These are phyloP conservation scores for Podospora conica DNA, from an alignment of 495 filamentous ascomycete species.

Conservation along the genomic window DNA sequence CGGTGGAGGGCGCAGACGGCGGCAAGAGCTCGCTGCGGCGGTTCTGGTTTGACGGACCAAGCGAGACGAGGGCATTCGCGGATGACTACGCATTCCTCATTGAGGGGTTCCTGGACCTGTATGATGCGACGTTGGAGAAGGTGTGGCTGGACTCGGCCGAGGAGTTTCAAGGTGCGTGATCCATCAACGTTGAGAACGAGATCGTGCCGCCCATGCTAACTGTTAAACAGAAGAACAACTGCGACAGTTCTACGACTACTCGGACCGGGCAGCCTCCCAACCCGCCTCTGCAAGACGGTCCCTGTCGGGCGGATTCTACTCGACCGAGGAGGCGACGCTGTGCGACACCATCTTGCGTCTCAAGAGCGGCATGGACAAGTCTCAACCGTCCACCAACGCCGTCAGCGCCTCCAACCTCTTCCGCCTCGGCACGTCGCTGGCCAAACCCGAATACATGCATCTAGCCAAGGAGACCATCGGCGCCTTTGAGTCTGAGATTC, in stretches of 20 bases:
- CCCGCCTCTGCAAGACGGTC: constrained; percentile 33
- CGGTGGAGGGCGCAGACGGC: constrained; percentile 46
- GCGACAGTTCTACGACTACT: constrained; percentile 57
- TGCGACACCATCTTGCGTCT: constrained; percentile 76
- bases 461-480: constrained; percentile 67
- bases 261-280: constrained; percentile 17
- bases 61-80: constrained; percentile 72
- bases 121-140: constrained; percentile 80
- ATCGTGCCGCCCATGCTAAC: neutral
- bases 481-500: constrained; percentile 82
- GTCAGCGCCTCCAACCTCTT: constrained; percentile 77
- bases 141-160: constrained; percentile 77
- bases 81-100: constrained; percentile 95
- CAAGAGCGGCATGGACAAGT: constrained; percentile 89
- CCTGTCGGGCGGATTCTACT: constrained; percentile 72
- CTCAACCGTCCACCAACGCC: constrained; percentile 83
- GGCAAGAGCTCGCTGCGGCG: constrained; percentile 55
- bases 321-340: constrained; percentile 57
- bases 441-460: constrained; percentile 55
- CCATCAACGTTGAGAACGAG: constrained; percentile 64
- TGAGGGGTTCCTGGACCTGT: constrained; percentile 76
- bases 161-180: constrained; percentile 61
- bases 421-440: constrained; percentile 65
- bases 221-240: constrained; percentile 54
- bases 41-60: constrained; percentile 66